Base-by-base conservation (phyloP, 2,329 filamentous ascomycete genomes). In the Colletotrichum eleusines region DNA sequence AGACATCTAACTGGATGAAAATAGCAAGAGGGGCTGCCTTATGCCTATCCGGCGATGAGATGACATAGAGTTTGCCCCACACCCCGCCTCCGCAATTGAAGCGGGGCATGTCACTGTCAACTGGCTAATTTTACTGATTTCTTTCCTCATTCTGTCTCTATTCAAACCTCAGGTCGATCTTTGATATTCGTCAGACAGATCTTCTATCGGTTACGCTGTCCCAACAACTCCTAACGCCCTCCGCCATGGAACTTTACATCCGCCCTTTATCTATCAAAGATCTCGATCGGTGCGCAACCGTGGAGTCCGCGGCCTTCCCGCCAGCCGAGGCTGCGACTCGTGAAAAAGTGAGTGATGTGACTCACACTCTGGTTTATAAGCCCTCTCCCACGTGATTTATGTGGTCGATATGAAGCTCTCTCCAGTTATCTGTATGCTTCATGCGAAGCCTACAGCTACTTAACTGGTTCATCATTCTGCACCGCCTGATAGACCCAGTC, bases 241-340 rank as follows among this genome's bases (percentile, higher is more conserved):
- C 14, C 35, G 31, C 6, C 2, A 77, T 83, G 8, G 23, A 54
- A 5, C 26, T 57, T 0, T 79, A 77, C 57, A 74, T 77, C 26
- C 74, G 77, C 16, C 72, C 72, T 20, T 61, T 78, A 12, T 66
- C 62, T 5, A 63, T 77, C 4, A 5, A 48, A 2, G 77, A 79
- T 46, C 72, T 79, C 0, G 74, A 78, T 7, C 69, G 70, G 16
- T 77, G 74, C 5, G 59, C 67, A 1, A 55, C 63, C 6, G 74
- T 79, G 2, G 78, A 79, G 35, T 73, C 76, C 1, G 74, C 77
- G 0, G 77, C 77, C 0, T 79, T 79, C 50, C 77, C 77, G 6
- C 75, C 77, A 1, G 74, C 73, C 0, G 75, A 78, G 42, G 78
- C 76, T 3, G 78, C 78, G 3, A 75, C 75, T 61, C 75, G 73